Conservation (phyloP, 2,329 filamentous ascomycete genomes). For the Trichoderma guizhouense region DNA sequence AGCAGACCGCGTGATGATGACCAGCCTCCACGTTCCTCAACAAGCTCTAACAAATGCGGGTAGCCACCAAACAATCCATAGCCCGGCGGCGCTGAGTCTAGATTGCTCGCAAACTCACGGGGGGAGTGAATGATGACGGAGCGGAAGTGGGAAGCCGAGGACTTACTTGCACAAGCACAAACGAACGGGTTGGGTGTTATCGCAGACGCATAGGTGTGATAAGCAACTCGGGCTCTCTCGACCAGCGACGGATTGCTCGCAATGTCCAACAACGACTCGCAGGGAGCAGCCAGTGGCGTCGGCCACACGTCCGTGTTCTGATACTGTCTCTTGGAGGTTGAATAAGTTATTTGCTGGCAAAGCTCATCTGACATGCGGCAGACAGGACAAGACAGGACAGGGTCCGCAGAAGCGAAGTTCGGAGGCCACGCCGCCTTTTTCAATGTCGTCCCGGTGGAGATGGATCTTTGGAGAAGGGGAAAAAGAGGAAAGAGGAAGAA, state of each 20-base stretch:
- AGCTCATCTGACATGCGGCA: slow-evolving; percentile 1
- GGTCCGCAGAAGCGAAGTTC: neutral
- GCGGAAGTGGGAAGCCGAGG: neutral
- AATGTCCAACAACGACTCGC: neutral
- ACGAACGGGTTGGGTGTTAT: neutral
- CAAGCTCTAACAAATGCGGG: slow-evolving; percentile 14
- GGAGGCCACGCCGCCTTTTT: slow-evolving; percentile 16
- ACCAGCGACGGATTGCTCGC: neutral
- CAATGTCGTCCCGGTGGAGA: neutral
- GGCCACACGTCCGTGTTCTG: neutral
- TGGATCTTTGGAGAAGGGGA: neutral
- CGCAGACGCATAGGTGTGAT: neutral
- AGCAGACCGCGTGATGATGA: slow-evolving; percentile 22
- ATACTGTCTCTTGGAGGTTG: neutral
- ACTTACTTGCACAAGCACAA: neutral
- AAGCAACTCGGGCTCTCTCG: neutral
- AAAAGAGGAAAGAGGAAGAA: neutral
- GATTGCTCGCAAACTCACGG: neutral
- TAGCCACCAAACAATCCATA: slow-evolving; percentile 20
- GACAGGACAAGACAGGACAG: neutral
- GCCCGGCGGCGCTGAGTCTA: slow-evolving; percentile 2
- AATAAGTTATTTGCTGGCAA: neutral
- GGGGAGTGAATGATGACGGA: neutral
- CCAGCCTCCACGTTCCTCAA: slow-evolving; percentile 15
- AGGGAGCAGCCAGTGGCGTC: neutral